These are phyloP conservation scores for Nicotiana attenuata DNA, from an alignment of 257 asterid genomes.

Conservation along the genomic window DNA sequence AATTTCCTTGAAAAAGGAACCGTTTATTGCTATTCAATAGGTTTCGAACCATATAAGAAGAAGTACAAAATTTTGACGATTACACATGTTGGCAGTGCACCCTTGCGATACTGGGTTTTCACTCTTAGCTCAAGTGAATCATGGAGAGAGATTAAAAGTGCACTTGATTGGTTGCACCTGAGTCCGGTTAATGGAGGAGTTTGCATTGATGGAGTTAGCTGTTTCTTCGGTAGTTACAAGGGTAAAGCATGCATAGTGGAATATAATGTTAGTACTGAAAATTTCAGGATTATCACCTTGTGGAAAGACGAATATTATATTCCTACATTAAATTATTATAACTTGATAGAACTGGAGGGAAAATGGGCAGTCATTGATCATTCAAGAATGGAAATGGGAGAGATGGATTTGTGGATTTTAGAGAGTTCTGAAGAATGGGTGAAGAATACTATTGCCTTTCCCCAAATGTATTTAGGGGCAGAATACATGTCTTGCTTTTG, in stretches of 20 bases:
- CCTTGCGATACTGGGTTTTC: background rate
- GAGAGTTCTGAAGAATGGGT: background rate
- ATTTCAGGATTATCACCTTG: background rate
- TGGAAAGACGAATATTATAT: background rate
- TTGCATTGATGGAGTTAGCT: background rate
- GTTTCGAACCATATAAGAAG: background rate
- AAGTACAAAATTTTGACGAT: too few relatives aligned
- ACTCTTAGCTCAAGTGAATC: background rate
- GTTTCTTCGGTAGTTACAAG: background rate
- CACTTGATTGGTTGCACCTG: too few relatives aligned
- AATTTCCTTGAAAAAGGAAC: too few relatives aligned
- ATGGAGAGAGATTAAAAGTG: background rate
- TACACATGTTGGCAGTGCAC: too few relatives aligned
- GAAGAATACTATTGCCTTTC: background rate
- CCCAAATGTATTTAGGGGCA: background rate
- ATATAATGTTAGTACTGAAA: background rate
- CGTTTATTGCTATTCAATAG: too few relatives aligned
- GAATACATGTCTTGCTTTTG: too few relatives aligned
- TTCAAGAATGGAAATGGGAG: too few relatives aligned
- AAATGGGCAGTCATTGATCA: too few relatives aligned
- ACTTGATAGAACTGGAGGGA: too few relatives aligned
- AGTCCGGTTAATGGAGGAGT: background rate
- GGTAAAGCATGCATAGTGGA: background rate
- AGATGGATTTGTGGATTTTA: background rate
- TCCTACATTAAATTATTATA: too few relatives aligned